Percentiles rank a stretch among this genome's conserved stretches.
These are phyloP conservation scores for Wickerhamomyces bovis DNA, from an alignment of 805 yeast species.

Conservation along the genomic window DNA sequence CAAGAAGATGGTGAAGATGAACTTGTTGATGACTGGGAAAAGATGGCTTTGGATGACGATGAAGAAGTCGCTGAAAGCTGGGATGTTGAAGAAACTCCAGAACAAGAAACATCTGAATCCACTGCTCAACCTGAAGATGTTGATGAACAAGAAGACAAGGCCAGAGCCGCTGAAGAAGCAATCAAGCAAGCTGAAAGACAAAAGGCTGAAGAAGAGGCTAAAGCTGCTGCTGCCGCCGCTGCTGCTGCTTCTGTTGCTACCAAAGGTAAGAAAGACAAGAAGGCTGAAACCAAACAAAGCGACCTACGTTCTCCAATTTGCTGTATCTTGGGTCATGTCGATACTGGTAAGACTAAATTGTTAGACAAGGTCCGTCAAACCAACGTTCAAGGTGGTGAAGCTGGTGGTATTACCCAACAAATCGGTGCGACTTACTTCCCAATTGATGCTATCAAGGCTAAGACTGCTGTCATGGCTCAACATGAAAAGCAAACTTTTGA, in stretches of 20 bases:
- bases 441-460: conserved; percentile 83
- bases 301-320: conserved; percentile 97
- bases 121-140: conserved; percentile 29
- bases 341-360: conserved; percentile 97
- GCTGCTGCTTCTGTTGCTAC: conserved; percentile 12
- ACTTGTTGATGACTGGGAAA: conserved; percentile 84
- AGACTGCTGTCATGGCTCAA: conserved; percentile 85
- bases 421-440: conserved; percentile 99
- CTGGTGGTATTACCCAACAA: conserved; percentile 99
- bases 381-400: conserved; percentile 99
- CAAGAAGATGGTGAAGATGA: conserved; percentile 27
- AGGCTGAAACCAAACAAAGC: conserved; percentile 25
- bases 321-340: conserved; percentile 98
- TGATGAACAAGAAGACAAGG: too few species aligned
- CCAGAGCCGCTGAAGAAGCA: conserved; percentile 25
- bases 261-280: conserved; percentile 20
- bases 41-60: conserved; percentile 54
- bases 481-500: conserved; percentile 82
- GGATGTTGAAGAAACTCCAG: conserved; percentile 33
- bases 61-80: conserved; percentile 46
- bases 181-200: too few species aligned
- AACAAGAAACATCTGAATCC: conserved; percentile 15
- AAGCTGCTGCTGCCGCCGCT: conserved; percentile 10
- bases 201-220: conserved; percentile 19
- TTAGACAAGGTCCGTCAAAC: conserved; percentile 97